A percentile compares a stretch with the other conserved stretches of the same genome.
Conservation (phyloP, 2,329 filamentous ascomycete species). For the Xenoacremonium recifei region DNA sequence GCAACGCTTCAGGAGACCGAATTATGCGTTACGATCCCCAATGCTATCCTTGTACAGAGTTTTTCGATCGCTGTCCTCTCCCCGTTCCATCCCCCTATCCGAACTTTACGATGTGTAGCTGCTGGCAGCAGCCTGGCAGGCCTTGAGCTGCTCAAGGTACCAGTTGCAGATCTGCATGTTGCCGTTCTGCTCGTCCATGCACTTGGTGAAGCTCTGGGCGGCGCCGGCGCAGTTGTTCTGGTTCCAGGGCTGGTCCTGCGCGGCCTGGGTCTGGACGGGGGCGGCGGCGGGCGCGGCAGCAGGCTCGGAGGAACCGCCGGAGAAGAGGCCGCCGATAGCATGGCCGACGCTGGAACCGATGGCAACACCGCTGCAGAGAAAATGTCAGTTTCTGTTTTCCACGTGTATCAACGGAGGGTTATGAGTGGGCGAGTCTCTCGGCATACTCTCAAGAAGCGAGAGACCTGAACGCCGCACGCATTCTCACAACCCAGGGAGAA, state of each 20-base stretch:
- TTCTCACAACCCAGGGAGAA: too few relatives aligned
- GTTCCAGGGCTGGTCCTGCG: conserved; percentile 52
- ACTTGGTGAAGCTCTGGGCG: conserved; percentile 84
- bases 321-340: conserved; percentile 86
- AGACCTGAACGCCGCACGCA: too few relatives aligned
- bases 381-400: conserved; percentile 19
- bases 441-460: conserved; percentile 9
- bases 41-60: conserved; percentile 12
- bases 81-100: conserved; percentile 1
- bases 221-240: conserved; percentile 72
- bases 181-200: conserved; percentile 92
- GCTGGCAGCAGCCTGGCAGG: conserved; percentile 75
- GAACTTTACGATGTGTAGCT: conserved; percentile 58
- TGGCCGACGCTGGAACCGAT: conserved; percentile 95
- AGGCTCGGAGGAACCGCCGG: conserved; percentile 63
- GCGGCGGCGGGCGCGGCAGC: conserved; percentile 44
- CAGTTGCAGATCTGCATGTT: conserved; percentile 96
- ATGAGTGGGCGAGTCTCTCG: conserved; percentile 4
- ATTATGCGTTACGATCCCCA: conserved; percentile 9
- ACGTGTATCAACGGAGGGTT: conserved; percentile 9
- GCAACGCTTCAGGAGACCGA: conserved; percentile 21
- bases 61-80: conserved; percentile 1
- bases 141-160: conserved; percentile 97
- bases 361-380: conserved; percentile 75
- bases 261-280: conserved; percentile 46